Evolutionary conservation across 108 stramenopile genomes (phyloP), one percentile per base, ranked within the genome.

Genomic region (Nannochloropsis oceanica): DNA sequence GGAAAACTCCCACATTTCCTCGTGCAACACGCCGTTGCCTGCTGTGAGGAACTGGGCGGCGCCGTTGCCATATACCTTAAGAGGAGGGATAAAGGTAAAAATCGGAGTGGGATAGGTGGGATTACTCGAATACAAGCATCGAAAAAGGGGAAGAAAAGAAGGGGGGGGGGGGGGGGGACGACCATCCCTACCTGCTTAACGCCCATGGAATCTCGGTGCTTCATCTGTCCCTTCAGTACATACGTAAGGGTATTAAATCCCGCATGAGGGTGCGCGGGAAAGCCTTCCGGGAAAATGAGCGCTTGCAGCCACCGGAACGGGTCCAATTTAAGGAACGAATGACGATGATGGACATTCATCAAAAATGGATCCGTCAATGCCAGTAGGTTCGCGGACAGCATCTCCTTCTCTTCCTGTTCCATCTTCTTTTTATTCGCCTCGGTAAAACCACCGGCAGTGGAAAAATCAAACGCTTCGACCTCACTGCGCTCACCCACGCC

Each of bases 221-320:
- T 34, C 88, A 90, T 89, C 26, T 87, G 83, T 24, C 89, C 89
- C 87, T 83, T 85, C 81, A 88, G 34, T 25, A 83, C 81, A 43
- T 90, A 90, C 8, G 89, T 90, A n/a, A 90, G 86, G 20, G 89
- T 90, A 26, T 89, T 84, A n/a, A 90, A 90, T 13, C 89, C 89
- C 10, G 87, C 79, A 84, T 90, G 89, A 11, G 88, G 88, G 81
- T 90, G 89, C 12, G 89, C 86, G 20, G 89, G 89, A 46, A 90
- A 90, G 2, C 89, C 89, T 44, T 90, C 89, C 3, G 89, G 89
- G n/a, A 90, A 22, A 22, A 90, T 18, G 10, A 90, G 84, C 3
- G 82, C 87, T 26, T 27, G 42, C 24, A 87, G 25, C 13, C 43
- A 73, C 11, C 89, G 88, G 44, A 90, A 24, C 8, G 89, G 89